Base-by-base conservation (phyloP, 202 grass and related monocot species). In the Digitaria exilis region DNA sequence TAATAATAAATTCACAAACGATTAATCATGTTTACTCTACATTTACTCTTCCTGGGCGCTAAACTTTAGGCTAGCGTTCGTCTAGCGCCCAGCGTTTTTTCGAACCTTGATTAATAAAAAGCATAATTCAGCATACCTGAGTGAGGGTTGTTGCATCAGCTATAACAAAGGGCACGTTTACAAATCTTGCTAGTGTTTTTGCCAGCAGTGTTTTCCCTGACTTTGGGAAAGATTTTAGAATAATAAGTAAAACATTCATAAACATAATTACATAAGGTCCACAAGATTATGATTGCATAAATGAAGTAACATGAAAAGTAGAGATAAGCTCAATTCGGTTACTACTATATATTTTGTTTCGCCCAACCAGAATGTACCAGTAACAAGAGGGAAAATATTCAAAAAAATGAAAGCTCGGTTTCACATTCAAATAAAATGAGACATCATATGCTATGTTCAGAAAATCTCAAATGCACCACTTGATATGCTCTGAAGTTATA, bases 181-280 rank as follows among this genome's bases (percentile, higher is more conserved):
- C 91, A 82, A 90, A 90, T 82, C 85, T 86, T 83, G 91, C 91
- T 56, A 93, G 88, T 65, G 91, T 90, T 90, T 93, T 93, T 82
- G 91, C 91, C 84, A 93, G 85, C 85, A 93, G 82, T 82, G 91
- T 93, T 85, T 93, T 93, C 68, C 91, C 91, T 93, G 91, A 90
- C 87, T 86, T 93, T 85, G 87, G 85, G 71, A 88, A 87, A 85
- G 76, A 90, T 92, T 80, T 81, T 87, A 80, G 52, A 88, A 85
- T 50, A 55, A 85, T 85, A 89, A 92, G 80, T 71, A 84, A 82
- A 48, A 31, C 3, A 59, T 74, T 54, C 51, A 50, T 74, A 52
- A 52, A 73, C 46, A 78, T n/a, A n/a, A n/a, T n/a, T n/a, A n/a
- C n/a, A n/a, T 5, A 84, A 73, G 49, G 21, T 67, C 24, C 56